Conservation (phyloP, 1,284 basidiomycete genomes). For the Cryptococcus sp. region DNA sequence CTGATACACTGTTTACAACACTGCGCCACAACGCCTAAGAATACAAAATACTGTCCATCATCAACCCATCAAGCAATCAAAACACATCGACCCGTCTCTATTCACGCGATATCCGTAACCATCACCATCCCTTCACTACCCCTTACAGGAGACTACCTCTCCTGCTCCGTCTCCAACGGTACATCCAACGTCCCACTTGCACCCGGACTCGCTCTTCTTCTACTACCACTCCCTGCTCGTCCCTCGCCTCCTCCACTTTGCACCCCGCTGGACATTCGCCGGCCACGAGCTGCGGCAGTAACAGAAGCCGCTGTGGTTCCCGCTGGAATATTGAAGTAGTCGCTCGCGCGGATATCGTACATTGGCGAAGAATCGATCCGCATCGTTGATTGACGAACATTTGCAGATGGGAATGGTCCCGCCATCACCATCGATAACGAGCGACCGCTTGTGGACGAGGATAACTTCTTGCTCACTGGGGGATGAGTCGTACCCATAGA, state of each 20-base stretch:
- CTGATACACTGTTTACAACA: too few relatives aligned
- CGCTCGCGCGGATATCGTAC: slow-evolving; percentile 38
- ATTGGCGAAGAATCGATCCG: slow-evolving; percentile 33
- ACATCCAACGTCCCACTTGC: too few relatives aligned
- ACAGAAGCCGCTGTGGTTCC: slow-evolving; percentile 33
- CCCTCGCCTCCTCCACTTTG: slow-evolving; percentile 8
- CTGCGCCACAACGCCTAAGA: too few relatives aligned
- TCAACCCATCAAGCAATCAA: too few relatives aligned
- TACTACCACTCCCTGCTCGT: neutral
- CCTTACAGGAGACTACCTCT: too few relatives aligned
- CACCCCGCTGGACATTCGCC: neutral
- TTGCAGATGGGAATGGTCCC: slow-evolving; percentile 18
- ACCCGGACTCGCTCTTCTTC: neutral
- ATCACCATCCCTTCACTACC: too few relatives aligned
- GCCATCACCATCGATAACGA: slow-evolving; percentile 10
- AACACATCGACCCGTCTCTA: too few relatives aligned
- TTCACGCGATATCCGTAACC: too few relatives aligned
- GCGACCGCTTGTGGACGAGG: slow-evolving; percentile 27
- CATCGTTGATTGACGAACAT: slow-evolving; percentile 10
- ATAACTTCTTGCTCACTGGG: neutral
- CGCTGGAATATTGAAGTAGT: slow-evolving; percentile 26
- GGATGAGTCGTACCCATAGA: slow-evolving; percentile 8
- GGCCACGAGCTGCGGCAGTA: slow-evolving; percentile 47
- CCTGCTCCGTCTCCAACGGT: too few relatives aligned
- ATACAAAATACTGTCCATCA: too few relatives aligned